A percentile compares a stretch with the other conserved stretches of the same genome.
Conservation (phyloP, 2,329 filamentous ascomycete species). For the Akanthomyces uredinophilus region DNA sequence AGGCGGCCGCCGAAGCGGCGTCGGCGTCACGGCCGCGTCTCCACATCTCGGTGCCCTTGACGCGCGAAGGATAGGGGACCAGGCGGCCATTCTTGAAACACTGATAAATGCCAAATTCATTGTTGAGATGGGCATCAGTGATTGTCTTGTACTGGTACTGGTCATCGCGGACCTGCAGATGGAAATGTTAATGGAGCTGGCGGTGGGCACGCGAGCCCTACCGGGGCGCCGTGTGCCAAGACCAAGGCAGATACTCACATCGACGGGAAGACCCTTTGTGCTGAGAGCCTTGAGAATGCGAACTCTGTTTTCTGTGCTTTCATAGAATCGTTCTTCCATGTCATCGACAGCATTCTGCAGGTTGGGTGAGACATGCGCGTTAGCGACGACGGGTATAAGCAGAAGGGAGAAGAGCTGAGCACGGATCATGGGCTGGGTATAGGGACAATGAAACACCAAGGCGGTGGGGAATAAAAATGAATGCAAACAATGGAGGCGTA, state of each 20-base stretch:
- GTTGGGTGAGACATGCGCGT: conserved; percentile 10
- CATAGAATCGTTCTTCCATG: conserved; percentile 36
- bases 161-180: conserved; percentile 35
- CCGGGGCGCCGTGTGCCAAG: conserved; percentile 14
- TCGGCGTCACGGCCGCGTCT: conserved; percentile 33
- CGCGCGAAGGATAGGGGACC: conserved; percentile 41
- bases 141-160: conserved; percentile 42
- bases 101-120: conserved; percentile 39
- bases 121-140: conserved; percentile 38
- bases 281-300: conserved; percentile 41
- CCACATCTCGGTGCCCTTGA: conserved; percentile 40
- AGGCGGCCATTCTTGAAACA: conserved; percentile 36
- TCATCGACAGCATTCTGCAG: conserved; percentile 35
- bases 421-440: conserved; percentile 5
- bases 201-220: conserved; percentile 13
- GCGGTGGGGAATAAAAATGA: background rate
- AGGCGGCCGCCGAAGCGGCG: conserved; percentile 29
- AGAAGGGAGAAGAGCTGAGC: conserved; percentile 10
- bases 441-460: background rate
- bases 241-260: conserved; percentile 37
- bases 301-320: conserved; percentile 41
- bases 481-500: conserved; percentile 26
- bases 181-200: conserved; percentile 16
- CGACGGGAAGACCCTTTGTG: conserved; percentile 40
- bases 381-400: conserved; percentile 17